Conservation (phyloP, 257 asterid genomes). For the Lycium barbarum region DNA sequence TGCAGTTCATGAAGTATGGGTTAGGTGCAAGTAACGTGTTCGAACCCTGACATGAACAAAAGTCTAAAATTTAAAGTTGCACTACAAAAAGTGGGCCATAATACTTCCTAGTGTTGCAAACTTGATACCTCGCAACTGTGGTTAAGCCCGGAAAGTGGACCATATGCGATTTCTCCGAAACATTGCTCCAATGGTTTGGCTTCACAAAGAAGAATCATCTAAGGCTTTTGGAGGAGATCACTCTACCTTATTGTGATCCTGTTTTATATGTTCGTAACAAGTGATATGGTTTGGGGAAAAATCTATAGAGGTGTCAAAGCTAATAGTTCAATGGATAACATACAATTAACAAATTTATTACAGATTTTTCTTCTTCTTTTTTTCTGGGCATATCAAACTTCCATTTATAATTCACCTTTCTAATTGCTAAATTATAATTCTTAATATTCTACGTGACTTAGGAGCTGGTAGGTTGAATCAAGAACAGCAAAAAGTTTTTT, state of each 20-base stretch:
- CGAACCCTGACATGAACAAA: neutral
- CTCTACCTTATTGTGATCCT: neutral
- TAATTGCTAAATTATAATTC: neutral
- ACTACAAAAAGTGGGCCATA: too few relatives aligned
- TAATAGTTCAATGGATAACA: neutral
- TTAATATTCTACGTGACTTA: conserved; percentile 15
- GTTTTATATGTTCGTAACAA: conserved; percentile 15
- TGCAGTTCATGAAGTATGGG: neutral
- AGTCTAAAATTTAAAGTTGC: too few relatives aligned
- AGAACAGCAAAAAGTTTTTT: neutral
- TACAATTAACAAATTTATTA: neutral
- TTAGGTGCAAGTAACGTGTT: neutral
- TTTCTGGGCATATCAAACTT: neutral
- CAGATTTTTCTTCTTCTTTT: neutral
- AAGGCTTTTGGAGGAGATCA: neutral
- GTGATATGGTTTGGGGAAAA: neutral
- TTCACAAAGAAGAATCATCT: neutral
- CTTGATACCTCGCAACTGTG: neutral
- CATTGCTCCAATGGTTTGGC: neutral
- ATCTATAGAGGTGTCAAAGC: neutral
- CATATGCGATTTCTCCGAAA: neutral
- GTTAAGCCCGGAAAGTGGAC: neutral
- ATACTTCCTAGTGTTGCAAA: neutral
- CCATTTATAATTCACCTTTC: neutral
- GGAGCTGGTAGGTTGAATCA: neutral